Base-by-base conservation (phyloP, 306 rosid genomes). In the Coriaria nepalensis region DNA sequence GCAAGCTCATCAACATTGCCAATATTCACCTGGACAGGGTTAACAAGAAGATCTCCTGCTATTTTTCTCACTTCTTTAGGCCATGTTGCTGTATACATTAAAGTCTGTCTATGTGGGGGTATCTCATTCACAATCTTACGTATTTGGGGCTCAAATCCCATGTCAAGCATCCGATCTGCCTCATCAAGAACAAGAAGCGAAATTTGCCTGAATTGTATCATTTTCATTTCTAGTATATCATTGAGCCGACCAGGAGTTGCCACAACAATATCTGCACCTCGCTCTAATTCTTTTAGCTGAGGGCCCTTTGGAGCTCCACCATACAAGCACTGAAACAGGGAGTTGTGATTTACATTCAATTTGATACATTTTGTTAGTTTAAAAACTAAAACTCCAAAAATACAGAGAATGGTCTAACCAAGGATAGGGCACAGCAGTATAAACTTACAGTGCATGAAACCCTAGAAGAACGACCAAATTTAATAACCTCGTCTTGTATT, bases 91-190 rank as follows among this genome's bases (percentile, higher is more conserved):
- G 98, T 92, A 67, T 75, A 92, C 98, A 92, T 92, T 47, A 92
- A 94, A 43, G 98, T 92, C 57, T 92, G 98, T 60, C 98, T 85
- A 37, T 61, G 81, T 33, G 98, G 85, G 11, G 98, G 98, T 67
- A 92, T 92, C 72, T 92, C 93, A 65, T 92, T 82, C 76, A 92
- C 94, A 42, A 92, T 82, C 76, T 83, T 92, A 35, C 96, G 92
- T 38, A 92, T 92, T 69, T 92, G 98, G 73, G 98, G 98, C 67
- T 92, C 98, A 71, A 92, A 92, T 32, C 98, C 98, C 98, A 90
- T 90, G 70, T 90, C 98, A 71, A 90, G 95, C 98, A 90, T 90
- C 47, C 98, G 82, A 58, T 90, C 98, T 47, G 98, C 98, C 76
- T 90, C 98, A 77, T 90, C 98, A 60, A 90, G 98, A 73, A 90